Conservation (phyloP, 306 rosid species). For the Vicia sativa region DNA sequence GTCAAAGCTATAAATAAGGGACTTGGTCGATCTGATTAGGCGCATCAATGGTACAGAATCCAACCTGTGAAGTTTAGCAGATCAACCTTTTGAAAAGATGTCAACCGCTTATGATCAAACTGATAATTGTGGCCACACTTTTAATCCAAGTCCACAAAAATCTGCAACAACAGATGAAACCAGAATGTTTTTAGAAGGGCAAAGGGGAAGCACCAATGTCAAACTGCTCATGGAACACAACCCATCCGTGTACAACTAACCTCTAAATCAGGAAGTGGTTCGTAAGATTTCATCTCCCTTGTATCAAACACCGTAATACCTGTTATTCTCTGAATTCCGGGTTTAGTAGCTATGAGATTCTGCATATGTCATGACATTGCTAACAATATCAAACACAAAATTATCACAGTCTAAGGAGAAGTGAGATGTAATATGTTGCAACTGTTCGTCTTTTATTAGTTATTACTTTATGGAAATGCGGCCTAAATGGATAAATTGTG, state of each 20-base stretch:
- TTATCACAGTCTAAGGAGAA: slow-evolving; percentile 18
- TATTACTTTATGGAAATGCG: slow-evolving; percentile 18
- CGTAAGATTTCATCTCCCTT: slow-evolving; percentile 69
- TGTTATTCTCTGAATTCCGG: slow-evolving; percentile 89
- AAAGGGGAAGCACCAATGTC: slow-evolving; percentile 20
- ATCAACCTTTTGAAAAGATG: slow-evolving; percentile 33
- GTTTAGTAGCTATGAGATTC: slow-evolving; percentile 91
- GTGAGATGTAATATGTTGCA: slow-evolving; percentile 27
- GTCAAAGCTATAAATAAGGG: slow-evolving; percentile 17
- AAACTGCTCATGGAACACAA: slow-evolving; percentile 20
- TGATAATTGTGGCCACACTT: slow-evolving; percentile 28
- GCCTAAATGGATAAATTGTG: slow-evolving; percentile 15
- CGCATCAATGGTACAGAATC: slow-evolving; percentile 28
- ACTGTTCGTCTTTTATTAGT: slow-evolving; percentile 16
- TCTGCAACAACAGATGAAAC: slow-evolving; percentile 58
- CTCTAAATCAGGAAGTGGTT: slow-evolving; percentile 89
- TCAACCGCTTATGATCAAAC: slow-evolving; percentile 26
- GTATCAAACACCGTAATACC: slow-evolving; percentile 79
- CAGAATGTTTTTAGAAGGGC: slow-evolving; percentile 30
- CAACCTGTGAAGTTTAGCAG: slow-evolving; percentile 11
- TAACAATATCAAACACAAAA: slow-evolving; percentile 24
- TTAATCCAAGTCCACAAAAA: slow-evolving; percentile 73
- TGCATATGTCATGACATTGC: slow-evolving; percentile 44
- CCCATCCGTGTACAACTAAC: slow-evolving; percentile 44
- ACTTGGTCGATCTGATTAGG: slow-evolving; percentile 32